phyloP scores from a whole-genome alignment of 768 basidiomycete species.

The Exsudoporus frostii region DNA sequence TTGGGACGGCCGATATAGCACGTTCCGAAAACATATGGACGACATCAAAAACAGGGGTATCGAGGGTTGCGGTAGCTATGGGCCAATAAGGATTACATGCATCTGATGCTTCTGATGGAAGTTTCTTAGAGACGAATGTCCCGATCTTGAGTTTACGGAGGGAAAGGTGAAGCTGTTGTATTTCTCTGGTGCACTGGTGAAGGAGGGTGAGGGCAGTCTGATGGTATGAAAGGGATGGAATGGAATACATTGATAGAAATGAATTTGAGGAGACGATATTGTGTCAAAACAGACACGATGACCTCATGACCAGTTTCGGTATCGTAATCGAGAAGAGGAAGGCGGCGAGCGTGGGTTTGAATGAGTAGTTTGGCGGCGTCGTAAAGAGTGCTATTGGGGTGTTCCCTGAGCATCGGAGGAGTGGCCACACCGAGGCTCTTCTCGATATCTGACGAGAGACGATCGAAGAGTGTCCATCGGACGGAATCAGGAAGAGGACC shows the following conservation, averaged over 20 bases:
- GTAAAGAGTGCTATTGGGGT: conserved; percentile 83
- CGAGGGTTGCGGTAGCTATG: conserved; percentile 85
- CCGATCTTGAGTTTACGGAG: conserved; percentile 89
- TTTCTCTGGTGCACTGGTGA: conserved; percentile 77
- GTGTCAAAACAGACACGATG: conserved; percentile 93
- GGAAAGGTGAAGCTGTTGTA: conserved; percentile 73
- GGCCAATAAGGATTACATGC: conserved; percentile 79
- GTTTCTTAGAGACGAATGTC: conserved; percentile 72
- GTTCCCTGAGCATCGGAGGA: conserved; percentile 85
- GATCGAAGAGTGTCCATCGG: conserved; percentile 6
- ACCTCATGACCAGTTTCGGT: conserved; percentile 93
- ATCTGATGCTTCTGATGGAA: conserved; percentile 43
- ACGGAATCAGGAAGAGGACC: conserved; percentile 22
- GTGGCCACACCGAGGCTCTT: conserved; percentile 86
- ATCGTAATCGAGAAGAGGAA: conserved; percentile 92
- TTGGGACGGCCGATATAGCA: conserved; percentile 95
- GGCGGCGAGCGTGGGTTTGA: conserved; percentile 89
- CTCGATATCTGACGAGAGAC: conserved; percentile 73
- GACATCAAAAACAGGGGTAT: conserved; percentile 94
- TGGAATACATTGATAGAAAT: conserved; percentile 88
- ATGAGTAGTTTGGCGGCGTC: conserved; percentile 90
- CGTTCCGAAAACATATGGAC: conserved; percentile 98
- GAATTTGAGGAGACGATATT: conserved; percentile 97
- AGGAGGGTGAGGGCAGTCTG: conserved; percentile 9
- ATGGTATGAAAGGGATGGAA: background rate